These are phyloP conservation scores for Aegle marmelos DNA, from an alignment of 345 rosid species.

Conservation along the genomic window DNA sequence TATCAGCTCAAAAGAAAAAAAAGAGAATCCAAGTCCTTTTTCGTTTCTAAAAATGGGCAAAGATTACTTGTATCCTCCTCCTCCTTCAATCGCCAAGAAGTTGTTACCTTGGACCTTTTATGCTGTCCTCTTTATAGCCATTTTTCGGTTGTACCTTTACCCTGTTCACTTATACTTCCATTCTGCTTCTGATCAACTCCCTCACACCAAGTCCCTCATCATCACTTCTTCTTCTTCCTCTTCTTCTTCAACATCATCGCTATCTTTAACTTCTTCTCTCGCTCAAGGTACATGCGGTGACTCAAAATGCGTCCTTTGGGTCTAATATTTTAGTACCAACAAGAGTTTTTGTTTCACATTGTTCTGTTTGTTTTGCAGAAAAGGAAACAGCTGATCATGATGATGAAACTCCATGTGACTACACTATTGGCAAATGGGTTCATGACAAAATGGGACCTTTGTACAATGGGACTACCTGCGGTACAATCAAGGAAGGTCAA, in stretches of 20 bases:
- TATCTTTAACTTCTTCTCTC: slow-evolving; percentile 13
- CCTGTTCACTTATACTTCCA: slow-evolving; percentile 25
- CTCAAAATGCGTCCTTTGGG: background rate
- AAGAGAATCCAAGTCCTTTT: background rate
- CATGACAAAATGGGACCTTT: slow-evolving; percentile 65
- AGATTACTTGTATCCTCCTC: slow-evolving; percentile 20
- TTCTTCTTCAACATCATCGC: slow-evolving; percentile 4
- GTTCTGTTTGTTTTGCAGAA: slow-evolving; percentile 30
- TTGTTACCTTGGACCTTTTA: slow-evolving; percentile 44
- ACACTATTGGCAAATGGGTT: slow-evolving; percentile 71
- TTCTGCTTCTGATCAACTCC: slow-evolving; percentile 21
- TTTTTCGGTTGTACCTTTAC: slow-evolving; percentile 48
- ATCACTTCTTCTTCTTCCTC: slow-evolving; percentile 22
- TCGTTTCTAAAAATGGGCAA: slow-evolving; percentile 35
- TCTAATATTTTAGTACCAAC: background rate
- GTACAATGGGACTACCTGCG: slow-evolving; percentile 75
- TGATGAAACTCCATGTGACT: slow-evolving; percentile 56
- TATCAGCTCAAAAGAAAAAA: background rate
- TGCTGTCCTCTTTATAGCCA: slow-evolving; percentile 35
- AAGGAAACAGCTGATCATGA: slow-evolving; percentile 19
- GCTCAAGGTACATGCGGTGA: slow-evolving; percentile 26
- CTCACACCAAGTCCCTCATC: slow-evolving; percentile 9
- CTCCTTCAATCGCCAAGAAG: slow-evolving; percentile 30
- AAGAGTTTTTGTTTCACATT: background rate
- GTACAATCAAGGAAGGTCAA: slow-evolving; percentile 82